Evolutionary conservation across 2,329 filamentous ascomycete species (phyloP).

Genomic region (Botryotinia convoluta): DNA sequence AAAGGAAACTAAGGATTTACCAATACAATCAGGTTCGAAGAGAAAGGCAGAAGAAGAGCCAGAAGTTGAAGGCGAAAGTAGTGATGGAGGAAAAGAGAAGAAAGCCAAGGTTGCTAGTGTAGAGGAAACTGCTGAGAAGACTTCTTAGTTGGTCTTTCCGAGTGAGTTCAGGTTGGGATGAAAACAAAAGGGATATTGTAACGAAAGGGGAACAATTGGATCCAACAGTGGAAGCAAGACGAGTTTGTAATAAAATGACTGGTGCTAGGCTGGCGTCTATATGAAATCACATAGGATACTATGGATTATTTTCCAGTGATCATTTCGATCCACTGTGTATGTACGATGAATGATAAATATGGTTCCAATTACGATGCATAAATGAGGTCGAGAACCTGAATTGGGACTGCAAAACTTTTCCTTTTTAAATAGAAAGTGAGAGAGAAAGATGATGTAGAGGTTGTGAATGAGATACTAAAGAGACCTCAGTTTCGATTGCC

Average conservation of each 20-base stretch:
- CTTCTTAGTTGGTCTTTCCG: not conserved
- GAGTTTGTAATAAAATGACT: not conserved
- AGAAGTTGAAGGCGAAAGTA: constrained; percentile 23
- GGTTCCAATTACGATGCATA: no score
- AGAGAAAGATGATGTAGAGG: not conserved
- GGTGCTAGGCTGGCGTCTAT: not conserved
- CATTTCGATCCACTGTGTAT: not conserved
- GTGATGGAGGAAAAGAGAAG: constrained; percentile 33
- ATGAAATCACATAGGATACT: not conserved
- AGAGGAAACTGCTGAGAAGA: constrained; percentile 22
- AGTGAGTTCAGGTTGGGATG: not conserved
- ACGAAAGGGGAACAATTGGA: not conserved
- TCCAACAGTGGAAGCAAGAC: not conserved
- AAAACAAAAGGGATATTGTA: not conserved
- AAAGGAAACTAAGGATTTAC: constrained; percentile 38
- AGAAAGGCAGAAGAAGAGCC: constrained; percentile 51
- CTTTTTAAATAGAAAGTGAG: not conserved
- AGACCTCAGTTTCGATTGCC: not conserved
- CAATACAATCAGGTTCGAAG: constrained; percentile 47
- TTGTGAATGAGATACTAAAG: not conserved
- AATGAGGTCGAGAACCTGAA: not conserved
- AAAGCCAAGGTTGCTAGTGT: constrained; percentile 34
- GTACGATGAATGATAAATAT: not conserved
- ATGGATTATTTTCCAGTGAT: not conserved
- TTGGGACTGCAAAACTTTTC: fast-evolving